These are phyloP conservation scores for Meira miltonrushii DNA, from an alignment of 1,284 basidiomycete genomes.

Conservation along the genomic window DNA sequence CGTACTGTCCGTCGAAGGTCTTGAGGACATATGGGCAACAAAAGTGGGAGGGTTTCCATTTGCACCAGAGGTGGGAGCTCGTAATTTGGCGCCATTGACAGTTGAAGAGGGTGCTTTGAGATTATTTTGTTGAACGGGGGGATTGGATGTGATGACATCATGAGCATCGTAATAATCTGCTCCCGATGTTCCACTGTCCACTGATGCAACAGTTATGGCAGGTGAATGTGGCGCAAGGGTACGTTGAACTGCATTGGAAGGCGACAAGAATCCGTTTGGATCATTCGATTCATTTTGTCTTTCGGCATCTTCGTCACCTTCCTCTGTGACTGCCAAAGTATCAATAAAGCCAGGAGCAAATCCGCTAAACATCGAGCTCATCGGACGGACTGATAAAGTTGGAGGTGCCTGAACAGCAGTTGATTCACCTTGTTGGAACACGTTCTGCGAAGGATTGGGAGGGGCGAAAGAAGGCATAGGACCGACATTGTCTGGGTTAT, in stretches of 20 bases:
- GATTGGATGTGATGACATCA: not conserved
- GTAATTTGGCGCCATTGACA: slow-evolving; percentile 23
- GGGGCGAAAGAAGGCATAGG: not conserved
- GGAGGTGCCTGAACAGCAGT: not conserved
- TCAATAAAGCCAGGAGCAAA: slow-evolving; percentile 1
- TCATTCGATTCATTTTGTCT: not conserved
- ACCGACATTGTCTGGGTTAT: not conserved
- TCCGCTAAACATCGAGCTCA: slow-evolving; percentile 6
- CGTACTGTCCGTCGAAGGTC: slow-evolving; percentile 1
- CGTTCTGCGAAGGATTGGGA: not conserved
- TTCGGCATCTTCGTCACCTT: not conserved
- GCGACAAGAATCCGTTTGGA: not conserved
- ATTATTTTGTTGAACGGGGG: not conserved
- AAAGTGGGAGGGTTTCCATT: not conserved
- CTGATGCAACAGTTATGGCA: not conserved
- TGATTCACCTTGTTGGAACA: not conserved
- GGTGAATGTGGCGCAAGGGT: not conserved
- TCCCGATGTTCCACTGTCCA: not conserved
- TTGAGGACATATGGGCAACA: not conserved
- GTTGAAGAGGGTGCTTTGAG: not conserved
- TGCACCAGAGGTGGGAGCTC: slow-evolving; percentile 7
- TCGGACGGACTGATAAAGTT: not conserved
- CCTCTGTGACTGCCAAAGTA: not conserved
- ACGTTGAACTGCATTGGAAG: not conserved
- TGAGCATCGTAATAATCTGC: slow-evolving; percentile 6